A percentile compares a stretch with the other conserved stretches of the same genome.
phyloP scores from a whole-genome alignment of 176 grass and related monocot genomes.

The Aegilops speltoides region DNA sequence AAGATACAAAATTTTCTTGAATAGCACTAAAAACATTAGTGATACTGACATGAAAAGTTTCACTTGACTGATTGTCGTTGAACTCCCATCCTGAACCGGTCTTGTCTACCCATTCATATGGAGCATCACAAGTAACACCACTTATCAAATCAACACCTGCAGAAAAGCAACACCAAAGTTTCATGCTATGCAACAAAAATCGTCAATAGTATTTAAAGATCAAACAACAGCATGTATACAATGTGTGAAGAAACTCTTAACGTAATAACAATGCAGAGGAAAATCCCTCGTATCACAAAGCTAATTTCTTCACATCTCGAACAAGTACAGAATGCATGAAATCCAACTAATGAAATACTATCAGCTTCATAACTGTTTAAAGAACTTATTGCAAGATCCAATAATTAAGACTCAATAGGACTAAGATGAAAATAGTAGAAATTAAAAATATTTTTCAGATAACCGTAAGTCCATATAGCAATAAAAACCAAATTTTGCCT shows the following conservation, averaged over 20 bases:
- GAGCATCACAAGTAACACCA: slow-evolving; percentile 78
- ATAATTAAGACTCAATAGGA: not conserved
- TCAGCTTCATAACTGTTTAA: not conserved
- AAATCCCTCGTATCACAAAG: not conserved
- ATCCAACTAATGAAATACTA: not conserved
- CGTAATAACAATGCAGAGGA: not conserved
- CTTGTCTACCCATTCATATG: slow-evolving; percentile 78
- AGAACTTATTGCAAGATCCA: not conserved
- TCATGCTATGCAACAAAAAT: not conserved
- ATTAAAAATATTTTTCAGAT: not conserved
- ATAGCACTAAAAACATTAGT: not conserved
- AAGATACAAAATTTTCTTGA: not conserved
- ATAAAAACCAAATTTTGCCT: not conserved
- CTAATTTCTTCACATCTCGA: not conserved
- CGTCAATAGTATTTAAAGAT: not conserved
- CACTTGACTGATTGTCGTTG: slow-evolving; percentile 43
- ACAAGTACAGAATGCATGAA: not conserved
- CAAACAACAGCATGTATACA: not conserved
- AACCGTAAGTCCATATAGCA: not conserved
- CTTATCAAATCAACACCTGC: slow-evolving; percentile 96
- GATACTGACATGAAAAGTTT: slow-evolving; percentile 72
- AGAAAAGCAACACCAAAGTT: slow-evolving; percentile 13
- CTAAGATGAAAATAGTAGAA: not conserved
- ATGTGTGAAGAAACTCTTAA: not conserved
- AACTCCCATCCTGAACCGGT: slow-evolving; percentile 90